Evolutionary conservation across 139 green algal species (phyloP).

Genomic region (Coelastrella sp.): DNA sequence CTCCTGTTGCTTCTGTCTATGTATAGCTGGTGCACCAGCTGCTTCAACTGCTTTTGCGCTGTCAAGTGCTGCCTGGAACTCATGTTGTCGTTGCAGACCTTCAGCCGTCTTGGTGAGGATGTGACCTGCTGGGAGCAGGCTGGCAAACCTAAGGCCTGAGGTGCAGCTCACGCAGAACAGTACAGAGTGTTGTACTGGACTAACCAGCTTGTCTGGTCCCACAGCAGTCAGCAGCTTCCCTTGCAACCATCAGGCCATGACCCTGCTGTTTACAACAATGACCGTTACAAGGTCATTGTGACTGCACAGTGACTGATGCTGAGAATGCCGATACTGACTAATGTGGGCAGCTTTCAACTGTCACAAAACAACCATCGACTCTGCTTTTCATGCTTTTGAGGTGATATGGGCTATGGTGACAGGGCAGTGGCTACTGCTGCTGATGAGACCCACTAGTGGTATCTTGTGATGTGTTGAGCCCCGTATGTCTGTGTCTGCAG

Average conservation of each 20-base stretch:
- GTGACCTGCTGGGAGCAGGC: constrained; percentile 36
- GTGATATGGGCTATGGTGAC: too few species aligned
- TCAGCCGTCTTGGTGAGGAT: constrained; percentile 40
- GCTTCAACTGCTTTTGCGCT: neutral
- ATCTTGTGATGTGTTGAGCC: neutral
- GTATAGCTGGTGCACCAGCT: neutral
- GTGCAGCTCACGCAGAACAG: neutral
- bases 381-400: too few species aligned
- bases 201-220: too few species aligned
- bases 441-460: neutral
- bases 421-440: neutral
- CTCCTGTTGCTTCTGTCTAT: neutral
- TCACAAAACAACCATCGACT: too few species aligned
- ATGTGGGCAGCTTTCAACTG: too few species aligned
- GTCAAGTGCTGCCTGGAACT: constrained; percentile 35
- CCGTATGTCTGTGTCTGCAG: neutral
- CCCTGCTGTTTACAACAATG: too few species aligned
- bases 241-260: neutral
- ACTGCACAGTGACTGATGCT: too few species aligned
- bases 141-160: constrained; percentile 28
- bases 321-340: too few species aligned
- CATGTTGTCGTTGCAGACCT: constrained; percentile 16
- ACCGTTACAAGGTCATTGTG: too few species aligned
- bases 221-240: neutral
- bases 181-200: too few species aligned